Base-by-base conservation (phyloP, 345 rosid genomes). In the Heritiera littoralis region DNA sequence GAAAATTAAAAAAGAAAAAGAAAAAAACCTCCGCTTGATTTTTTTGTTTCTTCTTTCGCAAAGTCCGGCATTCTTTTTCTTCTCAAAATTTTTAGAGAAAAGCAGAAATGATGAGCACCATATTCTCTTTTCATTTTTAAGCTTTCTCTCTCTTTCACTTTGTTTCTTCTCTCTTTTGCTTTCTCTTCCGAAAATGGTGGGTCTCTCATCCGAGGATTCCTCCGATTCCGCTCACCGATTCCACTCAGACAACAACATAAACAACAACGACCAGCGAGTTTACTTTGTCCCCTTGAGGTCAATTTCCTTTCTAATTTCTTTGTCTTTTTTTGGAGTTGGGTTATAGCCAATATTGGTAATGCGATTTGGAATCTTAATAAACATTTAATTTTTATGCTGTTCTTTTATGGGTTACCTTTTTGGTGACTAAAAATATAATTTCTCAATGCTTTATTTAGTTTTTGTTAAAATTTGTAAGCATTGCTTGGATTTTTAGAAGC, bases 231-330 rank as follows among this genome's bases (percentile, higher is more conserved):
- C 92, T 86, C 88, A 76, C 80, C 88, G 84, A 70, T 60, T 89
- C 85, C 91, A 89, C 84, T 84, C 92, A 32, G 89, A 85, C 85
- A 83, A 82, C 85, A 32, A 38, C 38, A 35, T 35, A 35, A 35
- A 35, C 64, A 54, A 17, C 48, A 91, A 86, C 83, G 93, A 90
- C 83, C 98, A 91, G 88, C 91, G 98, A 43, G 89, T 96, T 85
- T 94, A 94, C 92, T 90, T 94, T 81, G 98, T 92, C 46, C 97
- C 99, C 11, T 84, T 83, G 81, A 90, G 98, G 98, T 94, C 77
- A 55, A 72, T 68, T 64, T 54, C 52, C 59, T 79, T 48, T 55
- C 7, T 32, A 13, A 41, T 4, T 1, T 14, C 38, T 35, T 35
- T 1, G 38, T 35, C 38, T 35, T 35, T 35, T 61, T 79, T 74